Percentiles rank a stretch among this genome's conserved stretches.
Evolutionary conservation across 495 filamentous ascomycete species (phyloP).

Genomic region (Annulohypoxylon bovei): DNA sequence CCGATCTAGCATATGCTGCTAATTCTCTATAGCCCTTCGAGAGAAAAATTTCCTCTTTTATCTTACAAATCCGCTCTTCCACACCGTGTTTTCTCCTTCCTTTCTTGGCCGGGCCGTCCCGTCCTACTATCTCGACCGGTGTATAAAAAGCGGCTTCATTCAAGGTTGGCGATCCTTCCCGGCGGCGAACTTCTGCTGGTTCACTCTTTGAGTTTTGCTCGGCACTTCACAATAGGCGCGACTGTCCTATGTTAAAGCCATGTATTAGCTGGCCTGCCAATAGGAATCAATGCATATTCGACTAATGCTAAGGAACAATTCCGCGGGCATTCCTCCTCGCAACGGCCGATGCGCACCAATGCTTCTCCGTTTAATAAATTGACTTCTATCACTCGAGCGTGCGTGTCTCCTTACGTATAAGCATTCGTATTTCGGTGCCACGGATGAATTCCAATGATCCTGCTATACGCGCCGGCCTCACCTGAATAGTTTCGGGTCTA

Average conservation of each 20-base stretch:
- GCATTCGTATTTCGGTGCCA: neutral
- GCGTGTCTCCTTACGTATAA: neutral
- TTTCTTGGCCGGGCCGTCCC: constrained; percentile 43
- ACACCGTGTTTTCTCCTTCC: constrained; percentile 37
- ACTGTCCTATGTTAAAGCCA: neutral
- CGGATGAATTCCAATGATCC: neutral
- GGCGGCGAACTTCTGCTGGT: constrained; percentile 24
- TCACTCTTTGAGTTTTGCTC: neutral
- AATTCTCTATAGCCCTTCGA: neutral
- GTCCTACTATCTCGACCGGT: constrained; percentile 27
- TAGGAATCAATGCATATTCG: constrained; percentile 7
- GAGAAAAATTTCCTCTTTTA: constrained; percentile 2
- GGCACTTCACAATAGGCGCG: neutral
- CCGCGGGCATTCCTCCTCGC: constrained; percentile 4
- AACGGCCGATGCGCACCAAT: neutral
- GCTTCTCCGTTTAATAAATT: neutral
- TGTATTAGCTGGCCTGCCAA: constrained; percentile 14
- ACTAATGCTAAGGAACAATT: neutral
- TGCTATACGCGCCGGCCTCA: neutral
- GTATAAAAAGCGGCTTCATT: constrained; percentile 8
- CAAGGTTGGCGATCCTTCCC: constrained; percentile 40
- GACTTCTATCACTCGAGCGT: neutral
- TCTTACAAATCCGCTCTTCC: constrained; percentile 1
- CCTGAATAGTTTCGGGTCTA: constrained; percentile 1
- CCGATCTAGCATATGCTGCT: constrained; percentile 4